These are phyloP conservation scores for Chytriomyces hyalinus DNA, from an alignment of 192 early-diverging fungal genomes.

Conservation along the genomic window DNA sequence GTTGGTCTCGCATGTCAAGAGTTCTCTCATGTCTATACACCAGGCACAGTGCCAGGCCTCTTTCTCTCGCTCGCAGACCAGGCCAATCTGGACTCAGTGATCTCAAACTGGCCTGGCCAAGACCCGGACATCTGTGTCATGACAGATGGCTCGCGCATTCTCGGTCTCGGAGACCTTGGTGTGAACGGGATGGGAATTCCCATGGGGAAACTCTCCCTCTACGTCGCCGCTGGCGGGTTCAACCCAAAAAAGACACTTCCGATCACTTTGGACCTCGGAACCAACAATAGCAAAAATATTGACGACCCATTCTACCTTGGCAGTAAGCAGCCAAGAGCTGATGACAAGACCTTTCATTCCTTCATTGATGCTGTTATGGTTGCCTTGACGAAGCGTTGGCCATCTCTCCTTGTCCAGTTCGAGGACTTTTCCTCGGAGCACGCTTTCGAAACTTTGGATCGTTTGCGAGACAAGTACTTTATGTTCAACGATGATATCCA, in stretches of 20 bases:
- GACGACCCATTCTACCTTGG: slow-evolving; percentile 92
- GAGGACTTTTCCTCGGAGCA: slow-evolving; percentile 96
- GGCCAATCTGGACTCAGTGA: slow-evolving; percentile 75
- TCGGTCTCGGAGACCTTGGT: slow-evolving; percentile 94
- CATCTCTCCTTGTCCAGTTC: slow-evolving; percentile 88
- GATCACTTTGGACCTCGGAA: slow-evolving; percentile 91
- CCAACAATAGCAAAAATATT: slow-evolving; percentile 80
- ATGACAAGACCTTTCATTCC: slow-evolving; percentile 72
- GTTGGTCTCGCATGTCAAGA: slow-evolving; percentile 75
- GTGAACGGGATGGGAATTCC: slow-evolving; percentile 96
- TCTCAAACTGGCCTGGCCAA: slow-evolving; percentile 74
- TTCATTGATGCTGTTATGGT: slow-evolving; percentile 84
- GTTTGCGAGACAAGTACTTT: slow-evolving; percentile 75
- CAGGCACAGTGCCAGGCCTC: slow-evolving; percentile 71
- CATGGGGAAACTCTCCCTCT: slow-evolving; percentile 93
- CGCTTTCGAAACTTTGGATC: slow-evolving; percentile 82
- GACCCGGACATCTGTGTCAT: slow-evolving; percentile 87
- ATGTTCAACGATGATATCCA: slow-evolving; percentile 98
- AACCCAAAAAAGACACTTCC: slow-evolving; percentile 87
- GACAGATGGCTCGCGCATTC: slow-evolving; percentile 91
- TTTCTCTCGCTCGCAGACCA: slow-evolving; percentile 81
- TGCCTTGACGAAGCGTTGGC: slow-evolving; percentile 72
- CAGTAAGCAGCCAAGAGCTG: slow-evolving; percentile 64
- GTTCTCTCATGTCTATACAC: slow-evolving; percentile 85
- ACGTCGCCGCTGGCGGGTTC: slow-evolving; percentile 70